Evolutionary conservation across 2,329 filamentous ascomycete genomes (phyloP), one percentile per base, ranked within the genome.

Genomic region (Colletotrichum costaricense): DNA sequence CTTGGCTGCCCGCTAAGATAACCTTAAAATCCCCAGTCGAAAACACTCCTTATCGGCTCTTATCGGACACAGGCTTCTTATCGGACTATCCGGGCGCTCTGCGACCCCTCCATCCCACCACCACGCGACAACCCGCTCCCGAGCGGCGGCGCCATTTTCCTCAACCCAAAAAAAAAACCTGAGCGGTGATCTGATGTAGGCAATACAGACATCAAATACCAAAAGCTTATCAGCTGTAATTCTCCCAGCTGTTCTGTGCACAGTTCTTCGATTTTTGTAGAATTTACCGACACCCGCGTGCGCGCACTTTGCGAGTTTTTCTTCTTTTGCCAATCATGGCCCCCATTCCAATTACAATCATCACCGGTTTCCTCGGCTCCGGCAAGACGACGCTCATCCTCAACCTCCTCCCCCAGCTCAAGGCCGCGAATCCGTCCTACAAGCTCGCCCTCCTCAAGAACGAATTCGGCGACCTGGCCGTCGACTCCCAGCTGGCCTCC

Each of bases 371-470:
- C 84, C 90, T 98, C 19, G 97, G 97, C 80, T 96, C 95, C 9
- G 97, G 97, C 72, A 98, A 98, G 86, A 99, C 97, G 2, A 98
- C 97, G 2, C 89, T 99, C 72, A 95, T 99, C 76, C 92, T 99
- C 75, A 97, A 97, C 83, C 93, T 99, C 14, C 89, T 98, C 76
- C 95, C 95, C 0, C 97, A 99, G 85, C 92, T 99, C 16, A 89
- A 86, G 78, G 92, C 92, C n/a, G 84, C 89, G 66, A 93, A 92
- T 81, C 89, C 91, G 1, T 76, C 81, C 76, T 98, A 99, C 90
- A 93, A 93, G 71, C 93, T 99, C 76, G 97, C 96, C 2, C 92
- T 99, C 19, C 90, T 99, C 68, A 99, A 99, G 83, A 99, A 99
- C 84, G 97, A 99, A 85, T 98, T 98, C 82, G 97, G 97, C 80